Evolutionary conservation across 1,284 basidiomycete genomes (phyloP).

Genomic region (Pyrrhoderma noxium): DNA sequence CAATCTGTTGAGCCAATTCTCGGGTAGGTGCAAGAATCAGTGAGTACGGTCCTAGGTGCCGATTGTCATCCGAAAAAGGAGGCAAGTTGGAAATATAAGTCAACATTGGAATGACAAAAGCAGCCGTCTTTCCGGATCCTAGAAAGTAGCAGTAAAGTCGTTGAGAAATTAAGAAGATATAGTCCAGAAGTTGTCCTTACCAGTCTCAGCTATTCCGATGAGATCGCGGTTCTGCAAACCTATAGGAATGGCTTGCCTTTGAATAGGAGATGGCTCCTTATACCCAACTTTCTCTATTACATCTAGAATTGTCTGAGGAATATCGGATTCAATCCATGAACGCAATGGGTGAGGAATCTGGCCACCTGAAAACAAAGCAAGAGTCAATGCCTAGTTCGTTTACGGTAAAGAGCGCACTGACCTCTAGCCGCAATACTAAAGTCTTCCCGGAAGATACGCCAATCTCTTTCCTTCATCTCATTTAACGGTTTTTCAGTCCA

Average conservation of each 20-base stretch:
- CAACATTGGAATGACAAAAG: slow-evolving; percentile 97
- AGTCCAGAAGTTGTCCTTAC: slow-evolving; percentile 33
- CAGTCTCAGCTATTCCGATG: slow-evolving; percentile 97
- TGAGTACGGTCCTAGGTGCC: slow-evolving; percentile 90
- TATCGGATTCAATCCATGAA: slow-evolving; percentile 84
- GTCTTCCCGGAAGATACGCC: slow-evolving; percentile 98
- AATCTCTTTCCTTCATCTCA: slow-evolving; percentile 97
- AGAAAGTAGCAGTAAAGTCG: slow-evolving; percentile 4
- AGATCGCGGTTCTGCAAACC: slow-evolving; percentile 93
- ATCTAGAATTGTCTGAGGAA: slow-evolving; percentile 73
- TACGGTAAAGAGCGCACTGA: slow-evolving; percentile 27
- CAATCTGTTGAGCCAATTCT: slow-evolving; percentile 97
- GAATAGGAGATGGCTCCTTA: slow-evolving; percentile 94
- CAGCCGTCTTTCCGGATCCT: slow-evolving; percentile 99
- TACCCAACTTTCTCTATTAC: slow-evolving; percentile 91
- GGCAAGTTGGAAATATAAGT: slow-evolving; percentile 87
- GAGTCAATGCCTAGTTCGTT: not conserved
- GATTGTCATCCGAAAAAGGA: slow-evolving; percentile 82
- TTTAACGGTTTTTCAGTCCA: slow-evolving; percentile 93
- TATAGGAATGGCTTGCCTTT: slow-evolving; percentile 97
- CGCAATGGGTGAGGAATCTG: slow-evolving; percentile 89
- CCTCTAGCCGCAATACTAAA: slow-evolving; percentile 92
- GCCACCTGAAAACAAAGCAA: slow-evolving; percentile 52
- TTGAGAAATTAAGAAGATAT: slow-evolving; percentile 12
- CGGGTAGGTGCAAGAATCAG: slow-evolving; percentile 94